These are phyloP conservation scores for Leptomonas pyrrhocoris DNA, from an alignment of 208 protist genomes.

Conservation along the genomic window DNA sequence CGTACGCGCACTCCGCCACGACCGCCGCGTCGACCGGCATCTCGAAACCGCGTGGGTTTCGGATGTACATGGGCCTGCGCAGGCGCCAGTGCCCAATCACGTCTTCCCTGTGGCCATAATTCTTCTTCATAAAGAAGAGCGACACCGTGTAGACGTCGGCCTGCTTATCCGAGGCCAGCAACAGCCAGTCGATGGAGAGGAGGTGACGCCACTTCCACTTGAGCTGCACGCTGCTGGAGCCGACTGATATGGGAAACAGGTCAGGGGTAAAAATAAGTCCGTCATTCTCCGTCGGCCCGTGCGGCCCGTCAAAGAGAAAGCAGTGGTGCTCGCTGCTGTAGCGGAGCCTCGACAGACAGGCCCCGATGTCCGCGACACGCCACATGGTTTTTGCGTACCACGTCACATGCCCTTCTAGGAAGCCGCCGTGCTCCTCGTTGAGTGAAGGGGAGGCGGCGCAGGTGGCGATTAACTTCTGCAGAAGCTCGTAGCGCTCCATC, in stretches of 20 bases:
- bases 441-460: conserved; percentile 18
- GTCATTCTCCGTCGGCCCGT: conserved; percentile 67
- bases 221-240: conserved; percentile 62
- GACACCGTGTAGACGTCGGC: conserved; percentile 48
- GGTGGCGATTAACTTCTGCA: conserved; percentile 38
- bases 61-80: conserved; percentile 47
- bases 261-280: conserved; percentile 86
- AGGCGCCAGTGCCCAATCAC: conserved; percentile 59
- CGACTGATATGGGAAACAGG: conserved; percentile 58
- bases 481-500: conserved; percentile 39
- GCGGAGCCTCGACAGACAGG: conserved; percentile 39
- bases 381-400: conserved; percentile 81
- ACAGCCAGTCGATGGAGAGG: conserved; percentile 79
- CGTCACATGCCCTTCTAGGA: neutral
- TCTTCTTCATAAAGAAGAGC: conserved; percentile 74
- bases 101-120: conserved; percentile 65
- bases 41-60: conserved; percentile 51
- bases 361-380: conserved; percentile 36
- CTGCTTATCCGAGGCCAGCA: conserved; percentile 32
- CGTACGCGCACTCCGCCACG: conserved; percentile 73
- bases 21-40: conserved; percentile 38
- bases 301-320: conserved; percentile 54
- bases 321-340: conserved; percentile 21
- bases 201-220: conserved; percentile 87
- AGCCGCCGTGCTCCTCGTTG: too few species aligned